Evolutionary conservation across 129 eudicot species (phyloP).

Genomic region (sunflower (Helianthus annuus)): DNA sequence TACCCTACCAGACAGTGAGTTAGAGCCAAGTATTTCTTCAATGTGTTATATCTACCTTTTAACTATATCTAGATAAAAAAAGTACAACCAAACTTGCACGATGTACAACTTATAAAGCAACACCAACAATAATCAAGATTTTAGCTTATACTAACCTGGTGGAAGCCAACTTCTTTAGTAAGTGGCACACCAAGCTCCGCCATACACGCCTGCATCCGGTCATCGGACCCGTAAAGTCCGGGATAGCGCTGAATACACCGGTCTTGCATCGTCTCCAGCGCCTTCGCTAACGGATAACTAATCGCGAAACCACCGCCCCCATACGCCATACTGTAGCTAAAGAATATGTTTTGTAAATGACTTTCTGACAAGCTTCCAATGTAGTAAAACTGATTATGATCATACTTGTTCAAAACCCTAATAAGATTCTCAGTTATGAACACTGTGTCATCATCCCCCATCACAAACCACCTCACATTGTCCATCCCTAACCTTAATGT

Average conservation of each 20-base stretch:
- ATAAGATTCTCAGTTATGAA: conserved; percentile 84
- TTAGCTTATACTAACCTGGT: conserved; percentile 62
- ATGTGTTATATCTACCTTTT: background rate
- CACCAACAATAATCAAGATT: background rate
- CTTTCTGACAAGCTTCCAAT: conserved; percentile 88
- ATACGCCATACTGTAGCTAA: conserved; percentile 88
- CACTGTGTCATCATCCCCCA: conserved; percentile 97
- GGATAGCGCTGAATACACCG: conserved; percentile 89
- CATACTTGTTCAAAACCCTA: conserved; percentile 80
- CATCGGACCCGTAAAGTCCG: conserved; percentile 86
- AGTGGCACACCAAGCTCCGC: conserved; percentile 98
- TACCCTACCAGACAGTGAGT: too few species aligned
- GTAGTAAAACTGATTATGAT: conserved; percentile 80
- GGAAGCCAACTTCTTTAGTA: conserved; percentile 92
- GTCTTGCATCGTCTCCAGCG: conserved; percentile 83
- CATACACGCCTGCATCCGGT: conserved; percentile 99
- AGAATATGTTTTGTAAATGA: conserved; percentile 88
- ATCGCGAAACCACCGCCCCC: conserved; percentile 99
- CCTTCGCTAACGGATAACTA: conserved; percentile 84
- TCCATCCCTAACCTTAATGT: conserved; percentile 61
- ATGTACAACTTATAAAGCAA: background rate
- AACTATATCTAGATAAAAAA: background rate
- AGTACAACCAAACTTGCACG: conserved; percentile 14
- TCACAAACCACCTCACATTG: conserved; percentile 83
- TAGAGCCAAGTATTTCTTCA: too few species aligned